Percentiles rank a stretch among this genome's conserved stretches.
Evolutionary conservation across 345 rosid species (phyloP).

Genomic region (Alliaria petiolata): DNA sequence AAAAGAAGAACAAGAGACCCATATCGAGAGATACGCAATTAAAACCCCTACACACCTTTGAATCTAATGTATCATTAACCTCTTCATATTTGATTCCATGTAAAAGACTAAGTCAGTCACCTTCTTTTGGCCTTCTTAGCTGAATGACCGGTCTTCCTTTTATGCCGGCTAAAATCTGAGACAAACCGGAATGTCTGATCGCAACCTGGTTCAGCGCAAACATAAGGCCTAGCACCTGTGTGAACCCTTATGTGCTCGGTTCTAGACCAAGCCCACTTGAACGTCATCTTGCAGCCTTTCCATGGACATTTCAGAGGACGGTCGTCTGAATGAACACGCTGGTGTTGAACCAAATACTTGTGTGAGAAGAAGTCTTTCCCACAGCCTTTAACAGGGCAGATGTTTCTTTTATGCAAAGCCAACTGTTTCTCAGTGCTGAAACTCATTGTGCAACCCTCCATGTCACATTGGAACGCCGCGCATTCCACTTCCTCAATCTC

Average conservation of each 20-base stretch:
- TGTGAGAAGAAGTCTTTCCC: constrained; percentile 95
- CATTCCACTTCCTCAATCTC: constrained; percentile 44
- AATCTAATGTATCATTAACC: constrained; percentile 28
- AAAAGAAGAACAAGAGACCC: background rate
- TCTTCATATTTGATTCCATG: constrained; percentile 33
- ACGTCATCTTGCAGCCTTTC: constrained; percentile 97
- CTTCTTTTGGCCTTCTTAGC: constrained; percentile 56
- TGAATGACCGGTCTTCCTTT: constrained; percentile 90
- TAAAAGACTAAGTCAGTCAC: constrained; percentile 9
- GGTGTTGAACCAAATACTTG: constrained; percentile 94
- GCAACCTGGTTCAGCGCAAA: constrained; percentile 75
- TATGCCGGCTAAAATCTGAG: constrained; percentile 94
- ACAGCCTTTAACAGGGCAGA: constrained; percentile 89
- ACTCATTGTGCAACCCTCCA: constrained; percentile 92
- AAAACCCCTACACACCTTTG: background rate
- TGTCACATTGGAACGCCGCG: constrained; percentile 53
- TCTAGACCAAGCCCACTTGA: constrained; percentile 99
- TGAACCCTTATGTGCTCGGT: constrained; percentile 96
- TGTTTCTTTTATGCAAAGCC: constrained; percentile 65
- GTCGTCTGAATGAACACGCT: constrained; percentile 77
- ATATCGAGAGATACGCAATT: background rate
- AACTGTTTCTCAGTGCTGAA: constrained; percentile 70
- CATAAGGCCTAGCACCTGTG: constrained; percentile 93
- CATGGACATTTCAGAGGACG: constrained; percentile 99
- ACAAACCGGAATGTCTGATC: constrained; percentile 94